phyloP scores from a whole-genome alignment of 495 filamentous ascomycete genomes.

The Penicillium soppii region DNA sequence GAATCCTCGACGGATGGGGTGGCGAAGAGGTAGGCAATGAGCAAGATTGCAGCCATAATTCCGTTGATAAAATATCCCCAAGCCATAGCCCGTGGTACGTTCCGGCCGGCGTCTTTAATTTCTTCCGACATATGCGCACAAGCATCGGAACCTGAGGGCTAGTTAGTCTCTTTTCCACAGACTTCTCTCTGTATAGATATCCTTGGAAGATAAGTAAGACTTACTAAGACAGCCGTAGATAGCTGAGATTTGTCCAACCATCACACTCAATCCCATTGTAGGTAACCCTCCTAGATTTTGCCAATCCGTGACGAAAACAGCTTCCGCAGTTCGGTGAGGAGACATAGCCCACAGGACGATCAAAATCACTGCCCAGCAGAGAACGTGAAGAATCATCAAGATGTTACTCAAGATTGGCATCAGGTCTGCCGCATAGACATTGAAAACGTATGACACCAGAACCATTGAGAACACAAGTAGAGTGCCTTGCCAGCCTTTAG shows the following conservation, averaged over 20 bases:
- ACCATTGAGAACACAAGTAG: slow-evolving; percentile 42
- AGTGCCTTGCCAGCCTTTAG: slow-evolving; percentile 49
- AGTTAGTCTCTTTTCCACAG: background rate
- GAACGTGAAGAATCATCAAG: slow-evolving; percentile 38
- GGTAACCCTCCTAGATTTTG: slow-evolving; percentile 47
- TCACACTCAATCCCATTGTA: slow-evolving; percentile 42
- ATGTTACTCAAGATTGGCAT: slow-evolving; percentile 40
- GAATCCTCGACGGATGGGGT: slow-evolving; percentile 33
- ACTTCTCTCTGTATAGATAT: background rate
- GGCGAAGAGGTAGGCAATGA: slow-evolving; percentile 39
- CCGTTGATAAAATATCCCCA: slow-evolving; percentile 36
- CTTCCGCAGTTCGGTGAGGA: slow-evolving; percentile 31
- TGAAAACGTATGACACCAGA: slow-evolving; percentile 39
- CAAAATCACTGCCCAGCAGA: slow-evolving; percentile 33
- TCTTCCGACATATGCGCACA: slow-evolving; percentile 44
- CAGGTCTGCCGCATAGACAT: slow-evolving; percentile 33
- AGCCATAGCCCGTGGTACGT: slow-evolving; percentile 39
- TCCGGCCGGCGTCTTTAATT: slow-evolving; percentile 35
- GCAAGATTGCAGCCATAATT: slow-evolving; percentile 33
- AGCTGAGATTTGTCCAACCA: slow-evolving; percentile 50
- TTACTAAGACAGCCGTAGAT: slow-evolving; percentile 33
- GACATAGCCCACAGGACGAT: slow-evolving; percentile 41
- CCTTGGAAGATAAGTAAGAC: background rate
- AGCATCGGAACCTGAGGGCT: slow-evolving; percentile 26
- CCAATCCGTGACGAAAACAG: slow-evolving; percentile 44